phyloP scores from a whole-genome alignment of 2,329 filamentous ascomycete genomes.

The Phialemoniopsis sp. region DNA sequence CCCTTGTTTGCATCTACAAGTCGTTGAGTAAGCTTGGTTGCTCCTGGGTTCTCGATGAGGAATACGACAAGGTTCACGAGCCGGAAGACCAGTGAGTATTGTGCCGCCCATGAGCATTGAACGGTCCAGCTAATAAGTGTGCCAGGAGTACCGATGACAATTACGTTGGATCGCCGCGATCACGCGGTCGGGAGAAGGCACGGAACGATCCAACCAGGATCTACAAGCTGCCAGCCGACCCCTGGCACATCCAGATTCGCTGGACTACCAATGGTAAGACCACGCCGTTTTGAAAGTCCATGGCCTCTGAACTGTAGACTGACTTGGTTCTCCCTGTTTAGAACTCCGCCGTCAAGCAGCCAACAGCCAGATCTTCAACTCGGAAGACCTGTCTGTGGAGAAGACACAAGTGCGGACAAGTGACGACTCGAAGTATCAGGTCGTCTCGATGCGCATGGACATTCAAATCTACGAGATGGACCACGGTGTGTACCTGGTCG shows the following conservation, averaged over 20 bases:
- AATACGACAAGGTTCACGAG: slow-evolving; percentile 44
- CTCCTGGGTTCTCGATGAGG: slow-evolving; percentile 73
- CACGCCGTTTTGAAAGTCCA: slow-evolving; percentile 19
- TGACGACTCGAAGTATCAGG: slow-evolving; percentile 51
- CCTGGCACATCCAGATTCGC: slow-evolving; percentile 90
- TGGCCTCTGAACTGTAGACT: too few relatives aligned
- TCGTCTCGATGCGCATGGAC: slow-evolving; percentile 89
- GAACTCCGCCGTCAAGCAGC: slow-evolving; percentile 33
- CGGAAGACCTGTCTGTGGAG: slow-evolving; percentile 27
- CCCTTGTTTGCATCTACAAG: slow-evolving; percentile 92
- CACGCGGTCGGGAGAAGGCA: slow-evolving; percentile 16
- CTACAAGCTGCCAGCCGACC: slow-evolving; percentile 86
- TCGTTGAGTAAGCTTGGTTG: slow-evolving; percentile 84
- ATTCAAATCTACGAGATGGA: slow-evolving; percentile 97
- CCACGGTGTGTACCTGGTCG: slow-evolving; percentile 86
- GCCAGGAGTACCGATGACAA: slow-evolving; percentile 10
- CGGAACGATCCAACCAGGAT: slow-evolving; percentile 51
- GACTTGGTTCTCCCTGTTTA: slow-evolving; percentile 8
- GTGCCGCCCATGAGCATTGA: background rate
- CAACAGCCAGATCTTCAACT: slow-evolving; percentile 22
- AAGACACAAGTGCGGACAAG: slow-evolving; percentile 36
- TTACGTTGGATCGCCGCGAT: slow-evolving; percentile 28
- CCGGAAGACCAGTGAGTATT: slow-evolving; percentile 25
- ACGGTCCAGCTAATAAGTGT: background rate
- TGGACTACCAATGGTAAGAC: slow-evolving; percentile 79